A percentile compares a stretch with the other conserved stretches of the same genome.
Conservation (phyloP, 2,329 filamentous ascomycete genomes). For the Rutstroemia sp. region DNA sequence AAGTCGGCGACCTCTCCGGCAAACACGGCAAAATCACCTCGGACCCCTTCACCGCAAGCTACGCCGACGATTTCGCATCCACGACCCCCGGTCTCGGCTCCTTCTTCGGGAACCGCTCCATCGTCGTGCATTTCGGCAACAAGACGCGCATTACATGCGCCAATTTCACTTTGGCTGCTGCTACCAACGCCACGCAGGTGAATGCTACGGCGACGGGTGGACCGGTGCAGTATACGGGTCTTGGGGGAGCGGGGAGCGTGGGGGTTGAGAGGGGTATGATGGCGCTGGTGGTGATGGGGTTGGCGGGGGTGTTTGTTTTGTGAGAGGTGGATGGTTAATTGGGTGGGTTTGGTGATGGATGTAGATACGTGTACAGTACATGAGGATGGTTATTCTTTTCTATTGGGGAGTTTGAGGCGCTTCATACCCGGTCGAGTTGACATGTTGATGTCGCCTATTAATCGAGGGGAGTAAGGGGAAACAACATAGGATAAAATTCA, state of each 20-base stretch:
- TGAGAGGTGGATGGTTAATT: background rate
- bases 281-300: background rate
- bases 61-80: conserved; percentile 51
- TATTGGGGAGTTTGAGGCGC: no score
- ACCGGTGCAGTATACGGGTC: background rate
- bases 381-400: no score
- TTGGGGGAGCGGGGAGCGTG: conserved; percentile 1
- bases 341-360: no score
- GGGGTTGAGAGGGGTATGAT: no score
- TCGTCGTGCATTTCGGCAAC: conserved; percentile 58
- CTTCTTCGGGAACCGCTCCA: conserved; percentile 58
- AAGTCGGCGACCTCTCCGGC: conserved; percentile 70
- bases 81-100: conserved; percentile 41
- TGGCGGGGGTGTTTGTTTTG: background rate
- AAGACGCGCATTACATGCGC: conserved; percentile 58
- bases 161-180: conserved; percentile 39
- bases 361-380: no score
- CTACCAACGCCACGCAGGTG: background rate
- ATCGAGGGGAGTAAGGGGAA: no score
- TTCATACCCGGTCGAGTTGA: no score
- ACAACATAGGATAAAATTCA: no score
- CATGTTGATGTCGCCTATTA: no score
- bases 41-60: conserved; percentile 42
- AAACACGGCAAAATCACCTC: conserved; percentile 58
- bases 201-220: conserved; percentile 1